Evolutionary conservation across 2,329 filamentous ascomycete species (phyloP).

Genomic region (Boeremia exigua): DNA sequence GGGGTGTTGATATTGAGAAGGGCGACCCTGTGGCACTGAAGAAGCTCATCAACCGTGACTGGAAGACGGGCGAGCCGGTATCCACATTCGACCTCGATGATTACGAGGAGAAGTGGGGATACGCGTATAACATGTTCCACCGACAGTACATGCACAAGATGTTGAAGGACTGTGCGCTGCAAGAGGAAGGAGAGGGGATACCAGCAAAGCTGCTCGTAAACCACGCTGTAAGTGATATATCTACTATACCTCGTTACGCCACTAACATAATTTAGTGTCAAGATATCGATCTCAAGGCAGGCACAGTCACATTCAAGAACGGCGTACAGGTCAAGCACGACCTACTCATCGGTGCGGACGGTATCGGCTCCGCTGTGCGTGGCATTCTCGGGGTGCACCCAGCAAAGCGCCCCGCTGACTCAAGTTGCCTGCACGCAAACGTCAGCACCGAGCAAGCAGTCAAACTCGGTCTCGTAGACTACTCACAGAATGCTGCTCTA

Average conservation of each 20-base stretch:
- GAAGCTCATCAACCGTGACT: conserved; percentile 73
- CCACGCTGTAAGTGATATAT: conserved; percentile 47
- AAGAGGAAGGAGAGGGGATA: conserved; percentile 58
- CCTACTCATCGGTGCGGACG: conserved; percentile 68
- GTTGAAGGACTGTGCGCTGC: conserved; percentile 66
- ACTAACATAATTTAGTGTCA: conserved; percentile 46
- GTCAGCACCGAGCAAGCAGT: conserved; percentile 67
- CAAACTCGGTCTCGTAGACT: conserved; percentile 66
- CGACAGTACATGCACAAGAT: conserved; percentile 72
- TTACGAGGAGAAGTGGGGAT: conserved; percentile 70
- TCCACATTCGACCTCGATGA: conserved; percentile 69
- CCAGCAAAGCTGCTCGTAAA: conserved; percentile 64
- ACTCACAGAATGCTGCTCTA: conserved; percentile 64
- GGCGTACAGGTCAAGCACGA: conserved; percentile 61
- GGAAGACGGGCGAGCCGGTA: conserved; percentile 70
- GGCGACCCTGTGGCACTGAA: conserved; percentile 70
- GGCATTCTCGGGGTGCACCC: conserved; percentile 67
- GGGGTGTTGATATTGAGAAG: conserved; percentile 68
- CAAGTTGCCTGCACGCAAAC: conserved; percentile 70
- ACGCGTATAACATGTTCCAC: conserved; percentile 71
- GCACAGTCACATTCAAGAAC: conserved; percentile 52
- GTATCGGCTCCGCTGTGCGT: conserved; percentile 70
- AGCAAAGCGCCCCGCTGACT: conserved; percentile 64
- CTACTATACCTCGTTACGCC: too few species aligned
- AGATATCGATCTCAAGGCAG: conserved; percentile 59